phyloP scores from a whole-genome alignment of 1,139 yeast species.

The Yamadazyma conglobata region DNA sequence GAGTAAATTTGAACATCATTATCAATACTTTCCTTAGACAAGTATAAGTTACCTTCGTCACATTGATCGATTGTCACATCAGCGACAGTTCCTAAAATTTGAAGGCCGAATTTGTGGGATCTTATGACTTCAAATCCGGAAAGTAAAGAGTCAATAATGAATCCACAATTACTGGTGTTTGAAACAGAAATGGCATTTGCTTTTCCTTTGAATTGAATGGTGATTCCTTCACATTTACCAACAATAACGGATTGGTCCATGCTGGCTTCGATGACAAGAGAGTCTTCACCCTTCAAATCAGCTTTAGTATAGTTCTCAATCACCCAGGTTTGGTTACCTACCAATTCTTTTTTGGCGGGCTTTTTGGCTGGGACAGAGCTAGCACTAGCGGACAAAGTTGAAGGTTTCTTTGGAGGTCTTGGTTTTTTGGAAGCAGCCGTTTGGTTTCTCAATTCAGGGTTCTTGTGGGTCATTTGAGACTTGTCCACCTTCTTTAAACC shows the following conservation, averaged over 20 bases:
- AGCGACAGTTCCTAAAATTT: conserved; percentile 76
- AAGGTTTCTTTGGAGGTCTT: conserved; percentile 74
- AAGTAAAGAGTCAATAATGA: conserved; percentile 79
- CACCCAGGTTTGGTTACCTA: conserved; percentile 83
- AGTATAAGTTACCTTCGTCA: conserved; percentile 79
- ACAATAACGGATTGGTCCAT: conserved; percentile 87
- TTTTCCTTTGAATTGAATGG: conserved; percentile 85
- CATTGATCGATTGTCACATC: conserved; percentile 84
- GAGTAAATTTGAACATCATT: conserved; percentile 69
- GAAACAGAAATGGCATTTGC: conserved; percentile 84
- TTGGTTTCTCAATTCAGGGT: conserved; percentile 70
- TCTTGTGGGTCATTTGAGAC: conserved; percentile 92
- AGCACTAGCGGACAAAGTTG: conserved; percentile 43
- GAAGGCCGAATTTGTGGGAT: conserved; percentile 77
- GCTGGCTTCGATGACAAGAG: conserved; percentile 69
- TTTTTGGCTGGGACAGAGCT: conserved; percentile 36
- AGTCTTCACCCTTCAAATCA: conserved; percentile 38
- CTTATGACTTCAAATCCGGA: conserved; percentile 88
- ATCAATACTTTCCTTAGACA: conserved; percentile 64
- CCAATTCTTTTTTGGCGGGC: conserved; percentile 73
- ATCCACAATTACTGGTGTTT: conserved; percentile 66
- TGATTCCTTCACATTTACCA: conserved; percentile 70
- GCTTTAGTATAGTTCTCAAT: conserved; percentile 70
- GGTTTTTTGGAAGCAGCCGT: conserved; percentile 47
- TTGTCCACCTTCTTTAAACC: conserved; percentile 89